Evolutionary conservation across 306 rosid species (phyloP), one percentile per base, ranked within the genome.

Genomic region (Vigna angularis): DNA sequence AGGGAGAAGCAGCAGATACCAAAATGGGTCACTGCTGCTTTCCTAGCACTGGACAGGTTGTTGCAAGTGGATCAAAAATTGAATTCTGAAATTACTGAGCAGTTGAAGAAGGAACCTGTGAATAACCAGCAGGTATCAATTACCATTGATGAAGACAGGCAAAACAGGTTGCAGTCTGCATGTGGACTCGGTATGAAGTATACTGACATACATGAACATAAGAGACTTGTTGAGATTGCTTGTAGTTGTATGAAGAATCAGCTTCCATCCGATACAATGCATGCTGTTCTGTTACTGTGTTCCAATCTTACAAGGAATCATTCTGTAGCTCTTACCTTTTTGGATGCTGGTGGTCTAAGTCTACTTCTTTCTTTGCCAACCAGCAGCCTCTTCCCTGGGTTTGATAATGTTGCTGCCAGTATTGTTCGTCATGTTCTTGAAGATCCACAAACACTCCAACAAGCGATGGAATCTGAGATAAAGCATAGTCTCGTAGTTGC

Each of bases 371-470:
- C 97, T 55, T 87, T 96, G 94, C 99, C 98, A 68, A 96, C 98
- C 14, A 86, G 87, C 78, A 88, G 98, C 88, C 96, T 96, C 44
- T 96, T 96, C 85, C 92, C 97, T 30, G 99, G 99, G 84, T 96
- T 90, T 83, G 99, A 96, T 79, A 93, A 89, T 85, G 87, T 93
- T 82, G 99, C 99, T 75, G 95, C 98, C 26, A 86, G 94, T 71
- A 96, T 96, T 48, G 88, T 91, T 51, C 98, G 98, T 75, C 98
- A 96, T 78, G 92, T 93, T 78, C 96, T 96, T 84, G 99, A 93
- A 83, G 99, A 96, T 89, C 98, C 99, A n/a, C 99, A 91, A 80
- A 96, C 99, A 7, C 99, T 96, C 61, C 99, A 91, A 91, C 99
- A 93, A 83, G 99, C 99, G 76, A 96, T 96, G 99, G 98, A 96